Base-by-base conservation (phyloP, 371 early-diverging fungal genomes). In the Mucor irregularis region DNA sequence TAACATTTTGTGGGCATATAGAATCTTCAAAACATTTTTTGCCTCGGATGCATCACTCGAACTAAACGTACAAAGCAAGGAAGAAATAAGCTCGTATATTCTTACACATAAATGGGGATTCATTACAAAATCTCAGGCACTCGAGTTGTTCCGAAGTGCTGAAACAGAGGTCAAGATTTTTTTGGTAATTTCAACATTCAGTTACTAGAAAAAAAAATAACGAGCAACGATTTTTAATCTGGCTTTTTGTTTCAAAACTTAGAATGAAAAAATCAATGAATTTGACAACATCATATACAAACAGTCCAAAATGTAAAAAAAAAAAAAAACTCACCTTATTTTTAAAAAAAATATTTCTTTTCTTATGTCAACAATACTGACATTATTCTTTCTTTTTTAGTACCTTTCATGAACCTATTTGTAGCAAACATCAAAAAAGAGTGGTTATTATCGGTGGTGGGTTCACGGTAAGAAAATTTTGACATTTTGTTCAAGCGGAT, bases 1-100 rank as follows among this genome's bases (percentile, higher is more conserved):
- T 37, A 19, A 16, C 14, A 37, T 21, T 35, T 16, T 8, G 34
- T 45, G 21, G n/a, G n/a, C n/a, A 22, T 35, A 22, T 56, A 69
- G 73, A 54, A 69, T 73, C 5, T 73, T 55, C 56, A 61, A 62
- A 42, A 69, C 67, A 2, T 73, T 73, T 29, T 44, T 73, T 7
- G 46, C 29, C 4, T 16, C 31, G 5, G 61, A 60, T 17, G 46
- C 65, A 25, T 65, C 64, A 6, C 40, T 67, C 30, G 67, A 67
- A 34, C 29, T 73, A n/a, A 63, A 67, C 9, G 58, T 73, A 10
- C 52, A 37, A 4, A 51, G 35, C 13, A 58, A 62, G 10, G 49
- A 69, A 7, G 26, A 17, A 4, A 56, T 66, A 24, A 51, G 45
- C 17, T 7, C 43, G 7, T 35, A 40, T 5, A 53, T 62, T n/a